Base-by-base conservation (phyloP, 208 protist species). In the Novymonas esmeraldas region DNA sequence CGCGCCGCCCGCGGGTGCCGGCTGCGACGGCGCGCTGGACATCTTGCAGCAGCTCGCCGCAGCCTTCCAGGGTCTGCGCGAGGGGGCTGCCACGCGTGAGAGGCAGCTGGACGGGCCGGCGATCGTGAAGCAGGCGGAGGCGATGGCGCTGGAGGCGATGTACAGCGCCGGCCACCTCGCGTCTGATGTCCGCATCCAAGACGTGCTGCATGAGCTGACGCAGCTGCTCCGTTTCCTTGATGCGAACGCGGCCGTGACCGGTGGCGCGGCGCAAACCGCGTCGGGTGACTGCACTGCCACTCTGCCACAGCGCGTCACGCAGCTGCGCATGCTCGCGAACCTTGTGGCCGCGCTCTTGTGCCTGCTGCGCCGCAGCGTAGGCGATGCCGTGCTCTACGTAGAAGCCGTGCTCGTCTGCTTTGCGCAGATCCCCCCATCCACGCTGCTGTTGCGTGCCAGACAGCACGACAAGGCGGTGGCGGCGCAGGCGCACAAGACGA, bases 251-350 rank as follows among this genome's bases (percentile, higher is more conserved):
- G 49, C 54, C 22, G 52, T 78, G 56, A 67, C 62, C 24, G 75
- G 68, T 22, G 66, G 71, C 16, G 64, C 66, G 0, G 72, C 65
- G 24, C 66, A 60, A 50, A 74, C 59, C 42, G 46, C 38, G 16
- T 58, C 60, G 2, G 73, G 64, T 7, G 72, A 73, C 61, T 60
- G 56, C 42, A 61, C 56, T 51, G 54, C 75, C 31, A 63, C 60
- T 29, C 46, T 78, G 16, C 64, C 64, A 26, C 77, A 84, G 54
- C 67, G 50, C 7, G 50, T 77, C 6, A 78, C 62, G 41, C 77
- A 82, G 52, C 73, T 88, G 46, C 63, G 63, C 36, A 70, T 85
- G 45, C 66, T 87, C 31, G 59, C 61, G 33, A 60, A 79, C 60
- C 59, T 90, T 3, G 31, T 78, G 6, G 54, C 73, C 22, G 48